phyloP scores from a whole-genome alignment of 768 basidiomycete genomes.

The Porpolomopsis calyptriformis region DNA sequence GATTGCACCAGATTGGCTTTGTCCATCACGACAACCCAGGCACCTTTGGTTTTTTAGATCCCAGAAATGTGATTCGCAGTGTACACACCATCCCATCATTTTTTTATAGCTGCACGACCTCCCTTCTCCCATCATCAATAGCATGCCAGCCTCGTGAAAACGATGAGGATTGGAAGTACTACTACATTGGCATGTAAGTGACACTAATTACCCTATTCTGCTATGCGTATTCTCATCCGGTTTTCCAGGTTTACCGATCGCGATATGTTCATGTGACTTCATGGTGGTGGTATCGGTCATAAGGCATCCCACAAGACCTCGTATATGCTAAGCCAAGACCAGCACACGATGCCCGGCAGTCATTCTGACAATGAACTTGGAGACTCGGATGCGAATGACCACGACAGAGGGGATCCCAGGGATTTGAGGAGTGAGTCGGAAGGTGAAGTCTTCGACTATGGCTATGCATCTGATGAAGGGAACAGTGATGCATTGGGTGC shows the following conservation, averaged over 20 bases:
- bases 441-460: too few species aligned
- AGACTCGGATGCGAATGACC: too few species aligned
- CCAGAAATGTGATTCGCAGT: slow-evolving; percentile 9
- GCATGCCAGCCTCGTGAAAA: neutral
- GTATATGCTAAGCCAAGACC: too few species aligned
- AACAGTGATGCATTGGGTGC: too few species aligned
- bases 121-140: slow-evolving; percentile 1
- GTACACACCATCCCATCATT: slow-evolving; percentile 9
- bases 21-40: neutral
- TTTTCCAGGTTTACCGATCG: slow-evolving; percentile 26
- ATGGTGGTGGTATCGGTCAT: slow-evolving; percentile 23
- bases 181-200: slow-evolving; percentile 30
- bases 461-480: too few species aligned
- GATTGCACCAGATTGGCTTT: slow-evolving; percentile 5
- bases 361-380: too few species aligned
- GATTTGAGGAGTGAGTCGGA: too few species aligned
- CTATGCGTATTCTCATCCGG: neutral
- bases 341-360: too few species aligned
- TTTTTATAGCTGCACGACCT: slow-evolving; percentile 1
- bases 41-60: slow-evolving; percentile 9
- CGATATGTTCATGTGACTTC: slow-evolving; percentile 29
- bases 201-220: neutral
- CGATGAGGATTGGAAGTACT: slow-evolving; percentile 20
- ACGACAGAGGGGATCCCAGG: too few species aligned
- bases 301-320: too few species aligned